A percentile compares a stretch with the other conserved stretches of the same genome.
Evolutionary conservation across 805 yeast species (phyloP).

Genomic region (Kuraishia capsulata): DNA sequence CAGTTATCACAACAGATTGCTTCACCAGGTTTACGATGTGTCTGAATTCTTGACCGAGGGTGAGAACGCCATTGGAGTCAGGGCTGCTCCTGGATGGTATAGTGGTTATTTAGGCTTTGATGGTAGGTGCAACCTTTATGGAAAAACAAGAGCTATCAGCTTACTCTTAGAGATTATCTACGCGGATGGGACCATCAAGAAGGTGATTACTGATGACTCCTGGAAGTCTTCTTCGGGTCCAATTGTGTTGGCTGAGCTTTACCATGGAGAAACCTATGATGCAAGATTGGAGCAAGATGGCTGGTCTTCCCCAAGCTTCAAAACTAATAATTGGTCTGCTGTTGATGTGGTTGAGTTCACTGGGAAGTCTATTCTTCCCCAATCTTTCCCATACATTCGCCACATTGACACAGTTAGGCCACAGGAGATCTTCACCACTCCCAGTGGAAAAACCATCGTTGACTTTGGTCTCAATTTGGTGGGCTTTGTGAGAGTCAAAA

Average conservation of each 20-base stretch:
- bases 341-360: neutral
- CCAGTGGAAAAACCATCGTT: constrained; percentile 12
- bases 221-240: constrained; percentile 14
- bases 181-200: constrained; percentile 3
- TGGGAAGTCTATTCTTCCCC: constrained; percentile 2
- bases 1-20: constrained; percentile 12
- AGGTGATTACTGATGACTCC: constrained; percentile 10
- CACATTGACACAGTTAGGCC: constrained; percentile 10
- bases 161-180: constrained; percentile 9
- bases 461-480: constrained; percentile 17
- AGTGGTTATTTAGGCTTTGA: constrained; percentile 15
- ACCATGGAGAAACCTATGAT: constrained; percentile 17
- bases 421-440: constrained; percentile 7
- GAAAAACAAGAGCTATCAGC: constrained; percentile 11
- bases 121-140: constrained; percentile 16
- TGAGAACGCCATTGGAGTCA: constrained; percentile 10
- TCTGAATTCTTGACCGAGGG: constrained; percentile 5
- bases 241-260: constrained; percentile 11
- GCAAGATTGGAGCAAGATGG: constrained; percentile 10
- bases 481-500: constrained; percentile 11
- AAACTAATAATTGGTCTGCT: neutral
- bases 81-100: constrained; percentile 18
- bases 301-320: constrained; percentile 8
- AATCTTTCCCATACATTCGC: constrained; percentile 9
- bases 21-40: constrained; percentile 14